Evolutionary conservation across 495 filamentous ascomycete species (phyloP).

Genomic region (Hypoxylon crocopeplum): DNA sequence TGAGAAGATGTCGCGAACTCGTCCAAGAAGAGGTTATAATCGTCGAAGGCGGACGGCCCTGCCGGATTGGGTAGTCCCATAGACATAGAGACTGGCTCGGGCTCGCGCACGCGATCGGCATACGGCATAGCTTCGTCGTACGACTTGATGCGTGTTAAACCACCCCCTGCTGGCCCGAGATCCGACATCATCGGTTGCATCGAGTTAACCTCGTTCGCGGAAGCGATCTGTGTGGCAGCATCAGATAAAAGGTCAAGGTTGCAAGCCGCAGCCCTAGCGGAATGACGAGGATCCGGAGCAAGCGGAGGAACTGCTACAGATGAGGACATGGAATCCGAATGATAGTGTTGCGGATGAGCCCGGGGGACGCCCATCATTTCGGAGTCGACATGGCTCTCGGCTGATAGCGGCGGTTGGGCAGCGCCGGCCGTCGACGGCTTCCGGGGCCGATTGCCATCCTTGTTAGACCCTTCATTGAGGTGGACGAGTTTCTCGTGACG

Average conservation of each 20-base stretch:
- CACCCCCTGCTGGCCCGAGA: slow-evolving; percentile 43
- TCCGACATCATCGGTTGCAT: slow-evolving; percentile 57
- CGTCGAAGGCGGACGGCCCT: slow-evolving; percentile 48
- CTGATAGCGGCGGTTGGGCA: slow-evolving; percentile 43
- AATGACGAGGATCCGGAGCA: slow-evolving; percentile 49
- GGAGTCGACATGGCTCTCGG: slow-evolving; percentile 50
- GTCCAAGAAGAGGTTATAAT: slow-evolving; percentile 61
- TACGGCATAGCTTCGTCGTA: slow-evolving; percentile 54
- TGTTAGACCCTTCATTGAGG: slow-evolving; percentile 63
- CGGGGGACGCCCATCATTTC: slow-evolving; percentile 54
- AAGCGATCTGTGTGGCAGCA: slow-evolving; percentile 57
- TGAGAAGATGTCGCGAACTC: slow-evolving; percentile 56
- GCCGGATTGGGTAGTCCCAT: slow-evolving; percentile 48
- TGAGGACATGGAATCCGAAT: slow-evolving; percentile 46
- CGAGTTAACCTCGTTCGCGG: slow-evolving; percentile 54
- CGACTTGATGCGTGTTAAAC: slow-evolving; percentile 52
- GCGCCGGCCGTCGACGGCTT: slow-evolving; percentile 53
- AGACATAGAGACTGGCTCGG: slow-evolving; percentile 49
- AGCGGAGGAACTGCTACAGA: slow-evolving; percentile 46
- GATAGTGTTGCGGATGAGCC: slow-evolving; percentile 45
- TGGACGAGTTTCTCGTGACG: slow-evolving; percentile 78
- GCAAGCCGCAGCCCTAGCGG: slow-evolving; percentile 54
- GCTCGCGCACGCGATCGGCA: slow-evolving; percentile 49
- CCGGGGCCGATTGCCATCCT: slow-evolving; percentile 53
- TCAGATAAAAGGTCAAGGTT: slow-evolving; percentile 60